Evolutionary conservation across 2,329 filamentous ascomycete species (phyloP), one percentile per base, ranked within the genome.

Genomic region (Colletotrichum sp.): DNA sequence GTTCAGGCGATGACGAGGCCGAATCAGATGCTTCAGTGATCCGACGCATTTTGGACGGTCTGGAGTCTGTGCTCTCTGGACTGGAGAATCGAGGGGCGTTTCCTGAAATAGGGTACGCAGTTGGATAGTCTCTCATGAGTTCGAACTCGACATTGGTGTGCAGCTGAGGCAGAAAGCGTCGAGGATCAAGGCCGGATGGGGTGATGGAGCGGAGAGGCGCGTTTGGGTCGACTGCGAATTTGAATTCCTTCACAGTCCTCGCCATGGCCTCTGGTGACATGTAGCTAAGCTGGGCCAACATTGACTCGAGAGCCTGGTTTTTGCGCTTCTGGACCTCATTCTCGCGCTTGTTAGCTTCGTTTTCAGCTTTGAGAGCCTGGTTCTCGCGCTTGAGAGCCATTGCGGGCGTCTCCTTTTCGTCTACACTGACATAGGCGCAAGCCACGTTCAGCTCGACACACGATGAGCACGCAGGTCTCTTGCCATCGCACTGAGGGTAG

Each of bases 161-260:
- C 15, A 76, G 59, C 25, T 69, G 74, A 27, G 74, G 74, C 22
- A 76, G 16, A 16, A 74, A 55, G 11, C 69, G 44, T 22, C 57
- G 74, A 44, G 64, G 57, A 6, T 73, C 57, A 11, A 39, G 66
- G n/a, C 62, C 72, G 1, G 70, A 73, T 6, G 74, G 74, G 11
- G 39, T 74, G 22, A 65, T 34, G 44, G 70, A 36, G 29, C 70
- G 74, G 4, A 76, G 44, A 57, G 69, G 61, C 55, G 19, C 78
- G 76, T 36, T 74, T 11, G 79, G 72, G 64, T 82, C 80, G 12
- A 69, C 71, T 6, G 79, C 78, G 25, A 79, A 77, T 13, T 79
- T 77, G 2, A 84, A 63, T 16, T 66, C 36, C 13, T 75, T 68
- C 7, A 84, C 55, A 5, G 80, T 77, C 11, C 76, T 57, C 3